Base-by-base conservation (phyloP, 257 asterid genomes). In the Catharanthus roseus region DNA sequence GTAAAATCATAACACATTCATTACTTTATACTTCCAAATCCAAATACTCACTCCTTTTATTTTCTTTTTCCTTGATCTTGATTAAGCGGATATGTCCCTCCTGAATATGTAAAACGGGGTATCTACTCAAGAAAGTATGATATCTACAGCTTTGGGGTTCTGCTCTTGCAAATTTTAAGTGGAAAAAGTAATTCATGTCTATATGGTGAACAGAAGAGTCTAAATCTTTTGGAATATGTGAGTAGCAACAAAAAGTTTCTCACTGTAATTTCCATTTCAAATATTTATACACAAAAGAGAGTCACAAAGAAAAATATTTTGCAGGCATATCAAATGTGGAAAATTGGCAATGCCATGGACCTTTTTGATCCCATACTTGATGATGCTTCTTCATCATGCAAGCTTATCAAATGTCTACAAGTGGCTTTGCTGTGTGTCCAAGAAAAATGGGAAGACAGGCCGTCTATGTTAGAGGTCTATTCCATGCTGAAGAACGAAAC, bases 321-420 rank as follows among this genome's bases (percentile, higher is more conserved):
- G 13, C 45, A 81, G 85, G 78, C 65, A 6, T 81, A 81, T 78
- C 47, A 70, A 10, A 47, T 65, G 11, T 75, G 85, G 80, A 61
- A 13, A 0, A 33, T 67, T 42, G 71, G 80, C 58, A 72, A 65
- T 12, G 45, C 78, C 21, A 0, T 51, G 42, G 62, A 72, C 38
- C 6, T 78, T 23, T 67, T 78, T 23, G 85, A 81, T 67, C 69
- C 69, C 0, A 15, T 19, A 6, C 36, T 81, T 1, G 39, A 56
- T 50, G 64, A 56, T 26, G 6, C 60, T 1, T 55, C 82, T 12
- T 60, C 39, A 11, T 70, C 79, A 5, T 42, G 69, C 26, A 71
- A 66, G 6, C 69, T 81, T 29, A 7, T 75, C 53, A 65, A 75
- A 72, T 74, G 72, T 71, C 65, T 77, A 11, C 85, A 81, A 15